Evolutionary conservation across 305 asterid genomes (phyloP).

Genomic region (Coffea humblotiana): DNA sequence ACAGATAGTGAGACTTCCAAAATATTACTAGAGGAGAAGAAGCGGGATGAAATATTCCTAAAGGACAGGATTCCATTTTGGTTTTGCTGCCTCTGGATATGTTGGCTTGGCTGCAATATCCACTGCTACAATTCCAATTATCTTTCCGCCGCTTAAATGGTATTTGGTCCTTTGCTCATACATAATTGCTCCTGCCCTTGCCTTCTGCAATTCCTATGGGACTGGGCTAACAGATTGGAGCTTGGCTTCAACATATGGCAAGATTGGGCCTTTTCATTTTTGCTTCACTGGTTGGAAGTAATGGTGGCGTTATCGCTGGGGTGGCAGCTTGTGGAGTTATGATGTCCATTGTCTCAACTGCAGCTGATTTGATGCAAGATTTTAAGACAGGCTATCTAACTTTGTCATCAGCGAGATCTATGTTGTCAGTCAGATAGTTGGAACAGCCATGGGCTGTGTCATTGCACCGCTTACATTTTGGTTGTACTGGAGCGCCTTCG

Average conservation of each 20-base stretch:
- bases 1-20: constrained; percentile 58
- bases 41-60: constrained; percentile 65
- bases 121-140: constrained; percentile 66
- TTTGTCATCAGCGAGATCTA: constrained; percentile 80
- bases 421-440: constrained; percentile 90
- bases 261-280: constrained; percentile 89
- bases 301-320: constrained; percentile 91
- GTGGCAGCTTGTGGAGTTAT: constrained; percentile 94
- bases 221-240: constrained; percentile 95
- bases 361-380: constrained; percentile 97
- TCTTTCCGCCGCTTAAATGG: constrained; percentile 94
- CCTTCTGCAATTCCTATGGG: constrained; percentile 97
- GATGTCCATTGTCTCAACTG: constrained; percentile 96
- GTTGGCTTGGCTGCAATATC: constrained; percentile 86
- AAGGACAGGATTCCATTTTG: constrained; percentile 77
- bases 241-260: constrained; percentile 89
- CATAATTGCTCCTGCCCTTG: constrained; percentile 92
- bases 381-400: constrained; percentile 90
- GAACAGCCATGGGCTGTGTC: constrained; percentile 95
- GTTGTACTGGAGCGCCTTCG: constrained; percentile 90
- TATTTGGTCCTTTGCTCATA: constrained; percentile 87
- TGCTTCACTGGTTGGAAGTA: constrained; percentile 76
- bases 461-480: constrained; percentile 95
- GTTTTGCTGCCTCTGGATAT: constrained; percentile 88
- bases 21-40: constrained; percentile 53